Evolutionary conservation across 345 rosid genomes (phyloP).

Genomic region (Moringa oleifera): DNA sequence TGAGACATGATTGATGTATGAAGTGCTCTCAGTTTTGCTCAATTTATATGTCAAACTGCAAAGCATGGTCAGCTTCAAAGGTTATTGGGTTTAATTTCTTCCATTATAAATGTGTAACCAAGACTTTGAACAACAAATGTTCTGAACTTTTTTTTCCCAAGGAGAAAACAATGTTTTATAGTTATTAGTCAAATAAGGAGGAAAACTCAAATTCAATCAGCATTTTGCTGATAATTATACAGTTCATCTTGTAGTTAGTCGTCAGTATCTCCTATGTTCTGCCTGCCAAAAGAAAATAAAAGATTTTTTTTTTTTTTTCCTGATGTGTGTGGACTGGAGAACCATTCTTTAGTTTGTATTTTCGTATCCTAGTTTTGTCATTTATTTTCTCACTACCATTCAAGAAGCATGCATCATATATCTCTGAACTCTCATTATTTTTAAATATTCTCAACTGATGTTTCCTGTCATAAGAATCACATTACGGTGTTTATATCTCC

Average conservation of each 20-base stretch:
- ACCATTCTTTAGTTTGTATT: not conserved
- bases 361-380: not conserved
- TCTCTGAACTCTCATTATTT: not conserved
- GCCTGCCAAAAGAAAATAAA: not conserved
- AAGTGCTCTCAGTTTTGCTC: too few relatives aligned
- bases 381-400: slow-evolving; percentile 1
- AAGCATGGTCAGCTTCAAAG: not conserved
- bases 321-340: not conserved
- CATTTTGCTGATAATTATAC: not conserved
- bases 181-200: not conserved
- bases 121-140: not conserved
- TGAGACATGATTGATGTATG: not conserved
- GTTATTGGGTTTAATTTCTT: not conserved
- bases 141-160: not conserved
- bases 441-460: not conserved
- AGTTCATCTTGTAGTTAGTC: not conserved
- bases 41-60: too few relatives aligned
- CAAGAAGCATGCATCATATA: not conserved
- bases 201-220: not conserved
- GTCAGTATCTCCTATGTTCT: not conserved
- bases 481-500: too few relatives aligned
- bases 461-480: not conserved
- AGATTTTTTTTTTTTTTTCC: not conserved
- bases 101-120: not conserved
- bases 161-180: not conserved